Evolutionary conservation across 495 filamentous ascomycete species (phyloP).

Genomic region (Pyrenula aspistea): DNA sequence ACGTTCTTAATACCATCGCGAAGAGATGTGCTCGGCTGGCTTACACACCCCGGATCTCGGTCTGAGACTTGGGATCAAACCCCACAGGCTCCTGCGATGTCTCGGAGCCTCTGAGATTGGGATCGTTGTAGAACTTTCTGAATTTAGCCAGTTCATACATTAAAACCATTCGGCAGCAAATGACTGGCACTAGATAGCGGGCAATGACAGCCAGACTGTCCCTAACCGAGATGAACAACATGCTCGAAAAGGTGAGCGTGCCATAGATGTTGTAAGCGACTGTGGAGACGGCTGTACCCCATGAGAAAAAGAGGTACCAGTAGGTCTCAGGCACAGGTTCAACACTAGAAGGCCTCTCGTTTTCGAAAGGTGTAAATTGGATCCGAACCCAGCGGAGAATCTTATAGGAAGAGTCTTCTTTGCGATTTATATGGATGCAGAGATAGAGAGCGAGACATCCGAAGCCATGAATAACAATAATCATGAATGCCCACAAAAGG

Average conservation of each 20-base stretch:
- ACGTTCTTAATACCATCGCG: too few relatives aligned
- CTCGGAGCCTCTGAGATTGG: too few relatives aligned
- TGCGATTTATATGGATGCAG: background rate
- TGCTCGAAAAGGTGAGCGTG: slow-evolving; percentile 15
- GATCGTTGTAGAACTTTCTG: too few relatives aligned
- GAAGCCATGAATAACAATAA: slow-evolving; percentile 3
- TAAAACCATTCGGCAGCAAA: slow-evolving; percentile 12
- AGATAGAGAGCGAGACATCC: slow-evolving; percentile 4
- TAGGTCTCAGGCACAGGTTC: background rate
- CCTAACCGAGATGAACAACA: slow-evolving; percentile 11
- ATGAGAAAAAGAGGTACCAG: slow-evolving; percentile 4
- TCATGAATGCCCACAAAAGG: slow-evolving; percentile 4
- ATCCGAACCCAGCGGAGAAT: background rate
- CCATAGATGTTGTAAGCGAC: slow-evolving; percentile 15
- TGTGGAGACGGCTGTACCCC: slow-evolving; percentile 7
- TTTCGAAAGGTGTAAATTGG: background rate
- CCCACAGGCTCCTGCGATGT: too few relatives aligned
- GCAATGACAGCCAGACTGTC: slow-evolving; percentile 12
- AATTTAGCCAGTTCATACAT: slow-evolving; percentile 10
- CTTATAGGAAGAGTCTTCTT: background rate
- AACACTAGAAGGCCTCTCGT: background rate
- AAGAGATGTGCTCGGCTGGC: too few relatives aligned
- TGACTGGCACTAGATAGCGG: slow-evolving; percentile 10
- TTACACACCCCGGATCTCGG: too few relatives aligned
- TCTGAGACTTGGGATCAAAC: too few relatives aligned